phyloP scores from a whole-genome alignment of 805 yeast species.

The Candida germanica region DNA sequence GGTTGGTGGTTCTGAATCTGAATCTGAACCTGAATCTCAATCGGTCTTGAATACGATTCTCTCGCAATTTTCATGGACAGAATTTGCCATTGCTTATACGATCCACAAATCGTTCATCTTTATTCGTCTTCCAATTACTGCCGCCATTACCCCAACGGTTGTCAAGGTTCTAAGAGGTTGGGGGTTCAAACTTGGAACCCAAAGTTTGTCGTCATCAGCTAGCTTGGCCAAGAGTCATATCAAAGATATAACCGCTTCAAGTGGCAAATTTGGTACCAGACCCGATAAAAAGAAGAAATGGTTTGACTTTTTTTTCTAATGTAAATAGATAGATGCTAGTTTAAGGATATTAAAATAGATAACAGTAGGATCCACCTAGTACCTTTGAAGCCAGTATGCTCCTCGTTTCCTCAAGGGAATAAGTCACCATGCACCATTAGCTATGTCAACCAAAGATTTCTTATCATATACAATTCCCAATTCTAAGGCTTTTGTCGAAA shows the following conservation, averaged over 20 bases:
- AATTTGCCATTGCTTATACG: slow-evolving; percentile 87
- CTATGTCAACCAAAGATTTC: too few relatives aligned
- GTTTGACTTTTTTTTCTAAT: slow-evolving; percentile 59
- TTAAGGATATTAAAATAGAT: too few relatives aligned
- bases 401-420: too few relatives aligned
- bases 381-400: too few relatives aligned
- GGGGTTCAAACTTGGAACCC: slow-evolving; percentile 76
- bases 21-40: not conserved
- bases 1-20: not conserved
- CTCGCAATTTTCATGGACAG: slow-evolving; percentile 61
- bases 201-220: slow-evolving; percentile 42
- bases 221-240: slow-evolving; percentile 28
- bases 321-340: too few relatives aligned
- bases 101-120: slow-evolving; percentile 84
- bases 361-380: too few relatives aligned
- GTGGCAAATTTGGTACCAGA: slow-evolving; percentile 50
- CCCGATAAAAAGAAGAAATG: slow-evolving; percentile 53
- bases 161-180: slow-evolving; percentile 62
- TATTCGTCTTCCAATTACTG: slow-evolving; percentile 83
- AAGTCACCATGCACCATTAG: too few relatives aligned
- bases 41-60: slow-evolving; percentile 14
- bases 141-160: slow-evolving; percentile 83
- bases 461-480: too few relatives aligned
- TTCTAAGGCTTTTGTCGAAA: too few relatives aligned
- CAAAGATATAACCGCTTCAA: slow-evolving; percentile 41